These are phyloP conservation scores for Metschnikowia sp. DNA, from an alignment of 805 yeast species.

Conservation along the genomic window DNA sequence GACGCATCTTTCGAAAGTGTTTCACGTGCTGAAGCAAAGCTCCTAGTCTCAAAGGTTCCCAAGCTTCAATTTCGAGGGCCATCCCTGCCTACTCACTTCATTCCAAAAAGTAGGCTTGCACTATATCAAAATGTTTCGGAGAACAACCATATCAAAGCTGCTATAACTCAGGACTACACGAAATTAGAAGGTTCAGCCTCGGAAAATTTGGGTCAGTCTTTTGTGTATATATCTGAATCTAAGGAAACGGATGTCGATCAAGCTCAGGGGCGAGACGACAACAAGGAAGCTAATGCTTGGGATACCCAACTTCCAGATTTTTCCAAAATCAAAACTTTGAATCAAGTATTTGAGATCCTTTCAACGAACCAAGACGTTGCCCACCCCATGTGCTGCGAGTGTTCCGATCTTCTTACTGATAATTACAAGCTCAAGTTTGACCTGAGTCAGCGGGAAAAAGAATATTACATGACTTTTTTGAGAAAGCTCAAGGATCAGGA, in stretches of 20 bases:
- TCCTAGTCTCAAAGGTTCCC: constrained; percentile 41
- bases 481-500: constrained; percentile 53
- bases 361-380: constrained; percentile 71
- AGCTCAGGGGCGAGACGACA: too few relatives aligned
- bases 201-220: constrained; percentile 9
- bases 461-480: constrained; percentile 68
- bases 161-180: not conserved
- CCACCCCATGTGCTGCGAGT: constrained; percentile 82
- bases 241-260: constrained; percentile 16
- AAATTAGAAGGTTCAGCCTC: not conserved
- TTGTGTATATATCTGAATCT: constrained; percentile 18
- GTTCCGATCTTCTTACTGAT: constrained; percentile 64
- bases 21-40: constrained; percentile 52
- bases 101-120: constrained; percentile 38
- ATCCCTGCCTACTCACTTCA: constrained; percentile 27
- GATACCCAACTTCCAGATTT: constrained; percentile 18
- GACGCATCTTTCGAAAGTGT: constrained; percentile 54
- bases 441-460: constrained; percentile 72
- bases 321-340: constrained; percentile 47
- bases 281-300: not conserved
- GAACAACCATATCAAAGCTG: not conserved
- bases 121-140: constrained; percentile 15
- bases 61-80: constrained; percentile 17
- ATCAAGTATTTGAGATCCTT: constrained; percentile 66
- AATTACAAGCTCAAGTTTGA: constrained; percentile 69